Conservation (phyloP, 2,329 filamentous ascomycete genomes). For the Chaetomium sp. region DNA sequence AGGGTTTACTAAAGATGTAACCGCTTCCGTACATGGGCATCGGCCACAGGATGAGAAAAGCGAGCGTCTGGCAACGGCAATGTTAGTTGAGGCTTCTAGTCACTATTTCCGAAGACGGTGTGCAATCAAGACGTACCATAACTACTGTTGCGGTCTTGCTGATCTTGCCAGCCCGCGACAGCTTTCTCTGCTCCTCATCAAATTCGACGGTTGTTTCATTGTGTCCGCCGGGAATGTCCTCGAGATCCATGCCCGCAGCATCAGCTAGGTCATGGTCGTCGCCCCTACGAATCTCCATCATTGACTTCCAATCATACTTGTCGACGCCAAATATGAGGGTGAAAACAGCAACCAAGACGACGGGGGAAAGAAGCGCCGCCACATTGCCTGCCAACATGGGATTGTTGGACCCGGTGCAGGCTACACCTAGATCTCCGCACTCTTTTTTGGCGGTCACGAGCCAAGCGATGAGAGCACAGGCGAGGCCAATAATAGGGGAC, state of each 20-base stretch:
- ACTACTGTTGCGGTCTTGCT: conserved; percentile 29
- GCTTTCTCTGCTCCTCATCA: conserved; percentile 34
- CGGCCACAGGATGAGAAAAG: conserved; percentile 77
- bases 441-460: conserved; percentile 67
- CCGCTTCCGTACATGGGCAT: conserved; percentile 82
- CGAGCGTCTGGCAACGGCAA: conserved; percentile 43
- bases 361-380: conserved; percentile 68
- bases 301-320: conserved; percentile 80
- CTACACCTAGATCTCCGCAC: conserved; percentile 62
- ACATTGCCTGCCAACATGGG: conserved; percentile 88
- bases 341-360: conserved; percentile 69
- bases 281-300: conserved; percentile 69
- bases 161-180: conserved; percentile 29
- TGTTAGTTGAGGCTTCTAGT: background rate
- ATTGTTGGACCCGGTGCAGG: conserved; percentile 74
- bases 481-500: conserved; percentile 63
- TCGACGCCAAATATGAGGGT: conserved; percentile 63
- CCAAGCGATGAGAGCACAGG: conserved; percentile 66
- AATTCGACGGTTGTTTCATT: conserved; percentile 33
- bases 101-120: background rate
- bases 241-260: conserved; percentile 58
- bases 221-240: conserved; percentile 48
- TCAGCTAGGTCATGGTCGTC: conserved; percentile 69
- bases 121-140: conserved; percentile 24
- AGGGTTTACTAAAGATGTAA: conserved; percentile 75